Conservation (phyloP, 225 moss, liverwort and hornwort species). For the Asterella californica region DNA sequence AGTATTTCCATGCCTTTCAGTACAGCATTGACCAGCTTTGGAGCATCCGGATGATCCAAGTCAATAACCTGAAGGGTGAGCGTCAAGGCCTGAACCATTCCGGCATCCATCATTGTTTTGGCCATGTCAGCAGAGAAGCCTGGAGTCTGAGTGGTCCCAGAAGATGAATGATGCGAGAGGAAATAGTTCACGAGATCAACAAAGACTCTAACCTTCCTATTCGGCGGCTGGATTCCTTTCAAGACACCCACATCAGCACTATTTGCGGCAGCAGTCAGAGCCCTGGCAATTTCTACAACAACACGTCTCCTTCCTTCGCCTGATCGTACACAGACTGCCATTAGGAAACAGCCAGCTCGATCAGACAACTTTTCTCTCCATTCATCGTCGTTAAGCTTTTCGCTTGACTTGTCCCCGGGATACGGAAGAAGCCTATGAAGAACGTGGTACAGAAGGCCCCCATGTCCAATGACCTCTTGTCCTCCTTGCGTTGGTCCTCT, state of each 20-base stretch:
- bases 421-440: constrained; percentile 87
- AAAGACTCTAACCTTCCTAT: constrained; percentile 74
- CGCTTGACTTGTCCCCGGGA: constrained; percentile 57
- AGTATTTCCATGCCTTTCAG: constrained; percentile 82
- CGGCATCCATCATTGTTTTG: constrained; percentile 92
- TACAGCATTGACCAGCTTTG: constrained; percentile 84
- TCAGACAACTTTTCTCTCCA: constrained; percentile 94
- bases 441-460: constrained; percentile 90
- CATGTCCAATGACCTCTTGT: constrained; percentile 82
- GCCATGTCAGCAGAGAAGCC: constrained; percentile 92
- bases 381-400: constrained; percentile 79
- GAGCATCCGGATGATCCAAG: constrained; percentile 93
- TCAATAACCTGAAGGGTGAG: constrained; percentile 83
- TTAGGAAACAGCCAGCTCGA: constrained; percentile 88
- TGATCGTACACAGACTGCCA: constrained; percentile 94
- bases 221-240: constrained; percentile 61
- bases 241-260: constrained; percentile 39
- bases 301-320: constrained; percentile 94
- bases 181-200: constrained; percentile 93
- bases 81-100: constrained; percentile 88
- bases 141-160: constrained; percentile 72
- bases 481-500: constrained; percentile 93
- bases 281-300: constrained; percentile 78
- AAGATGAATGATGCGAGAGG: constrained; percentile 79
- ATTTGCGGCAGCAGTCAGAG: constrained; percentile 58